Evolutionary conservation across 768 basidiomycete genomes (phyloP).

Genomic region (Collybiopsis confluens): DNA sequence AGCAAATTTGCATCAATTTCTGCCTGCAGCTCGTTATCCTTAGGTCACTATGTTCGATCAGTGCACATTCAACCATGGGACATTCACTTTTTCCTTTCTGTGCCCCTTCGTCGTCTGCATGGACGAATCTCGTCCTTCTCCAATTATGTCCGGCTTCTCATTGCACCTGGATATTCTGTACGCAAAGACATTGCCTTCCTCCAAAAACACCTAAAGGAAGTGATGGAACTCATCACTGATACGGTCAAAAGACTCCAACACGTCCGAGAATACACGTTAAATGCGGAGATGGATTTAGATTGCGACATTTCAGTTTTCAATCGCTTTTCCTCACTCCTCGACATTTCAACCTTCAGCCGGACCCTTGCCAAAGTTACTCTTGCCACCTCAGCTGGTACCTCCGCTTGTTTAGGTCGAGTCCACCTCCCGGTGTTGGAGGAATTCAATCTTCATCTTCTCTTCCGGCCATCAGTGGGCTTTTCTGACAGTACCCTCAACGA

Average conservation of each 20-base stretch:
- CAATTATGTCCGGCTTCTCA: neutral
- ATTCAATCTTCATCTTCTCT: conserved; percentile 32
- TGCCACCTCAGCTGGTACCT: conserved; percentile 33
- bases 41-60: conserved; percentile 25
- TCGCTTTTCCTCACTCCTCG: conserved; percentile 31
- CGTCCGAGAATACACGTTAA: conserved; percentile 33
- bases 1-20: too few relatives aligned
- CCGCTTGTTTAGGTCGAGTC: conserved; percentile 27
- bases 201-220: conserved; percentile 31
- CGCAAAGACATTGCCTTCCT: neutral
- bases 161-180: neutral
- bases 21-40: conserved; percentile 23
- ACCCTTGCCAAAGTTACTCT: conserved; percentile 30
- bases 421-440: conserved; percentile 29
- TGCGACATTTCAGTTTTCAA: too few relatives aligned
- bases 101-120: neutral
- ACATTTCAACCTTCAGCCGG: conserved; percentile 19
- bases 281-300: conserved; percentile 25
- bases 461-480: too few relatives aligned
- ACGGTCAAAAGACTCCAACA: conserved; percentile 29
- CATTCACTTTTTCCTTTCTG: conserved; percentile 18
- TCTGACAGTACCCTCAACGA: too few relatives aligned
- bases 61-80: conserved; percentile 38
- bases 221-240: conserved; percentile 27
- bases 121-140: neutral